Evolutionary conservation across 139 green algal genomes (phyloP), one percentile per base, ranked within the genome.

Genomic region (Chlamydomonas incerta): DNA sequence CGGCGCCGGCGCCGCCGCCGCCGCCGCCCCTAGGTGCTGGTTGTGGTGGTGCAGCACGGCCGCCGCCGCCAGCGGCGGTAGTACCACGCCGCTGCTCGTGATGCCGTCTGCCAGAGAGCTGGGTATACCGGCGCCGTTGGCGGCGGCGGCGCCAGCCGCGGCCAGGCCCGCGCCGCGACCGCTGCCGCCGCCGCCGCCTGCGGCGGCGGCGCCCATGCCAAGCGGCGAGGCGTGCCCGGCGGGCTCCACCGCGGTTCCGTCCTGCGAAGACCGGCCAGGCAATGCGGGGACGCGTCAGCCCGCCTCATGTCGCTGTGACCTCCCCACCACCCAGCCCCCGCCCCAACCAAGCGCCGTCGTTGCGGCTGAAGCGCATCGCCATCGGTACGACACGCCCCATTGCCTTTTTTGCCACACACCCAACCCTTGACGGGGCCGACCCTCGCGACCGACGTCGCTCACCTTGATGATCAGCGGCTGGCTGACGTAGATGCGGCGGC

Each of bases 31-130:
- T 9, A 35, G 29, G 29, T 67, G 50, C 28, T 65, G 50, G 0
- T 65, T 29, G 55, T 81, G 57, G 33, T 81, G 74, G 57, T 81
- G 57, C 74, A 81, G 20, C 13, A 81, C 57, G 13, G 74, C 55
- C n/a, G 55, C 57, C 26, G 57, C 57, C 47, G 74, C 74, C 4
- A 81, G 57, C 1, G 74, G 74, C 24, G 74, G 74, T 18, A 81
- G 74, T 21, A 81, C 74, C 6, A 81, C 57, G 5, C 55, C 55
- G 18, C 18, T 60, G 33, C 73, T 66, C 18, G 34, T 47, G 34
- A 81, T 17, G 55, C n/a, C 57, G 24, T 3, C 57, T 0, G 55
- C n/a, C 18, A n/a, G 33, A 2, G n/a, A 13, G 67, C 18, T 20
- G 18, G 28, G 13, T 3, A 24, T 9, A 4, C 14, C 5, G 15